Base-by-base conservation (phyloP, 192 early-diverging fungal genomes). In the Coemansia sp. region DNA sequence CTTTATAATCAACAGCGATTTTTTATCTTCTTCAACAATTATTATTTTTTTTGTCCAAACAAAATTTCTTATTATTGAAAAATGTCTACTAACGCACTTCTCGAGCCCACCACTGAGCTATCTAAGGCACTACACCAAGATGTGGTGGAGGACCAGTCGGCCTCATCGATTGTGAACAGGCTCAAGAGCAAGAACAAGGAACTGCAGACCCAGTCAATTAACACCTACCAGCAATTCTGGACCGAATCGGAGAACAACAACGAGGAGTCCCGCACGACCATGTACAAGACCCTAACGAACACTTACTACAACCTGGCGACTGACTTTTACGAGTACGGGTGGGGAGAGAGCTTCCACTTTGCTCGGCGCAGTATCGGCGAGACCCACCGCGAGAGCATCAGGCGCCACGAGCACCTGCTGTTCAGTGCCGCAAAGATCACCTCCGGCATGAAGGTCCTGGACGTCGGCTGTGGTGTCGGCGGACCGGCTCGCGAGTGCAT, bases 391-490 rank as follows among this genome's bases (percentile, higher is more conserved):
- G 86, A 91, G 65, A 87, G 88, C 65, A 94, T 96, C 60, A 84
- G 92, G 13, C 91, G 95, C 31, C 95, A 98, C 76, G 95, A 98
- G 77, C 92, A 95, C 73, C 90, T 84, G 62, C 83, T 98, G 38
- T 94, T 93, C 18, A 76, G 88, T 46, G 79, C 88, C 53, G 90
- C 92, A 28, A 85, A 83, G 16, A 83, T 96, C 60, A 83, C 85
- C 63, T 65, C 85, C n/a, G 83, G 82, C 33, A 87, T 87, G 85
- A 79, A 84, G 37, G 91, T 94, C 33, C 83, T 97, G 28, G 96
- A 98, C 69, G 92, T 98, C 48, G 96, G 96, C 24, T 97, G 96
- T 70, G 96, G 96, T 65, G 95, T 98, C 60, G 96, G 93, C 62
- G 96, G 96, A 3, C 96, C 96, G 14, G 86, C 93, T n/a, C 90